A percentile compares a stretch with the other conserved stretches of the same genome.
These are phyloP conservation scores for Nicotiana sylvestris DNA, from an alignment of 257 asterid genomes.

Conservation along the genomic window DNA sequence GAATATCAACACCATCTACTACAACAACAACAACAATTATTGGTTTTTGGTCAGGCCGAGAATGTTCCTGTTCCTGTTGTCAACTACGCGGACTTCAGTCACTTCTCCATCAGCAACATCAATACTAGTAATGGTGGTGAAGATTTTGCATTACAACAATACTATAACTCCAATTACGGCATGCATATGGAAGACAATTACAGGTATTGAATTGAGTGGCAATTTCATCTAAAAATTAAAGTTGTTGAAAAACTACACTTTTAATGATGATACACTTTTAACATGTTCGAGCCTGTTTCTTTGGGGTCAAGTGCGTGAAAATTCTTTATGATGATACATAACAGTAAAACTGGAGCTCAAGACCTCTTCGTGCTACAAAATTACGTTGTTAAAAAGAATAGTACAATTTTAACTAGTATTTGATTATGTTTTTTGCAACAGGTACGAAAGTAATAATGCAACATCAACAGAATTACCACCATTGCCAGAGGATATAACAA, in stretches of 20 bases:
- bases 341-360: too few relatives aligned
- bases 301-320: too few relatives aligned
- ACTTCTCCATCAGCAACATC: not conserved
- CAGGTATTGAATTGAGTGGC: not conserved
- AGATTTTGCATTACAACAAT: not conserved
- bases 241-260: too few relatives aligned
- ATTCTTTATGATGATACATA: too few relatives aligned
- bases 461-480: conserved; percentile 62
- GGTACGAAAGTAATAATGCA: not conserved
- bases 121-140: not conserved
- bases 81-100: not conserved
- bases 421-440: not conserved
- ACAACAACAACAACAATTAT: conserved; percentile 10
- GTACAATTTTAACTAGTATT: not conserved
- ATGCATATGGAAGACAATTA: not conserved
- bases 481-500: conserved; percentile 81
- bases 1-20: conserved; percentile 19
- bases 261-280: too few relatives aligned
- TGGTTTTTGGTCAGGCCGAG: conserved; percentile 25
- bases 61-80: not conserved
- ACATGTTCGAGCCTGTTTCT: too few relatives aligned
- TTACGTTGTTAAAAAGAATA: not conserved
- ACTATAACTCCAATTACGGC: not conserved
- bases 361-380: too few relatives aligned
- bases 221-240: not conserved